Conservation (phyloP, 2,329 filamentous ascomycete genomes). For the Xylaria multiplex region DNA sequence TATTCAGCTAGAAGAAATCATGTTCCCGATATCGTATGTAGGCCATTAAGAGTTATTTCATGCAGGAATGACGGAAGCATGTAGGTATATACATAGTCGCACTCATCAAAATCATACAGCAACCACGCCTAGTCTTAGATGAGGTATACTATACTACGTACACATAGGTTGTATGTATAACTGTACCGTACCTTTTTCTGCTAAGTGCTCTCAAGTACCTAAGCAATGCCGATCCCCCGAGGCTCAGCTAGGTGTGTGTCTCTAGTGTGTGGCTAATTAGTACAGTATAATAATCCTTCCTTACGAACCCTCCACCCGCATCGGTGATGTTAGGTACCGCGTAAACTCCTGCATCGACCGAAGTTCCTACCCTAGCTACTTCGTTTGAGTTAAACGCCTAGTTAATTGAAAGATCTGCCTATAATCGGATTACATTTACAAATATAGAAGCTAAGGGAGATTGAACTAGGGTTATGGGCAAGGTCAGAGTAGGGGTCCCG, state of each 20-base stretch:
- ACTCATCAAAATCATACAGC: constrained; percentile 1
- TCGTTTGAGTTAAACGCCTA: too few relatives aligned
- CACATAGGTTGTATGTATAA: constrained; percentile 4
- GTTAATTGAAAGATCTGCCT: too few relatives aligned
- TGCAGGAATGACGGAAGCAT: neutral
- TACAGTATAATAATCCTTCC: too few relatives aligned
- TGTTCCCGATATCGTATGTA: constrained; percentile 2
- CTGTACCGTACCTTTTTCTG: constrained; percentile 4
- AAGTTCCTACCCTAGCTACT: too few relatives aligned
- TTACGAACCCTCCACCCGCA: too few relatives aligned
- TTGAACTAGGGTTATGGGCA: too few relatives aligned
- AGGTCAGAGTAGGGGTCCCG: too few relatives aligned
- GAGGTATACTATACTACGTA: neutral
- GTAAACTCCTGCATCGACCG: too few relatives aligned
- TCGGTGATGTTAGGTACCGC: too few relatives aligned
- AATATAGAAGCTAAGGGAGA: too few relatives aligned
- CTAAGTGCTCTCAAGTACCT: too few relatives aligned
- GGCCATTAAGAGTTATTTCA: neutral
- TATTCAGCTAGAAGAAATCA: neutral
- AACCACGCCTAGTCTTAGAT: neutral
- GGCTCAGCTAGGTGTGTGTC: neutral
- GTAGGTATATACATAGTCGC: neutral
- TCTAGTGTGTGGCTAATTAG: neutral
- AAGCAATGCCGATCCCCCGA: constrained; percentile 3
- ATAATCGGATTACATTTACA: too few relatives aligned